phyloP scores from a whole-genome alignment of 2,329 filamentous ascomycete genomes.

The Fusarium scirpi region DNA sequence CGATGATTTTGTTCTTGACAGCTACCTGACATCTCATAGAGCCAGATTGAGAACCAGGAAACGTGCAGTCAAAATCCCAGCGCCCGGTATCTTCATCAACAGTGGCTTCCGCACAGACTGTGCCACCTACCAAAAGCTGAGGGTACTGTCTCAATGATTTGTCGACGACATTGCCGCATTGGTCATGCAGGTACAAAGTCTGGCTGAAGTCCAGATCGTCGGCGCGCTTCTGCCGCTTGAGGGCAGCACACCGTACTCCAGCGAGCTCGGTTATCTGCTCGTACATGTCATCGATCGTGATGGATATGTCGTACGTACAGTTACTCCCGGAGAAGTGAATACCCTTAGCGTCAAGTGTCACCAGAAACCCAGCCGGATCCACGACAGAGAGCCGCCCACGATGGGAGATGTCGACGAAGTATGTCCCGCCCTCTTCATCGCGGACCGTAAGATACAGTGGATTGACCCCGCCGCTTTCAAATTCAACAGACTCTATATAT shows the following conservation, averaged over 20 bases:
- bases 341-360: conserved; percentile 50
- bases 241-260: conserved; percentile 48
- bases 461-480: conserved; percentile 49
- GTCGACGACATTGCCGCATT: conserved; percentile 51
- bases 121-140: conserved; percentile 49
- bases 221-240: conserved; percentile 38
- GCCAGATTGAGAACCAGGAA: conserved; percentile 50
- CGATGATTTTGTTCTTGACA: conserved; percentile 49
- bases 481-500: conserved; percentile 54
- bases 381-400: conserved; percentile 49
- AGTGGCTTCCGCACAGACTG: conserved; percentile 47
- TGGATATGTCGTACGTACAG: conserved; percentile 51
- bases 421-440: conserved; percentile 45
- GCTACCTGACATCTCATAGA: conserved; percentile 49
- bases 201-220: conserved; percentile 50
- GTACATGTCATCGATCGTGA: conserved; percentile 51
- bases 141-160: conserved; percentile 47
- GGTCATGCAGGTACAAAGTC: conserved; percentile 51
- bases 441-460: conserved; percentile 52
- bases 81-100: conserved; percentile 47
- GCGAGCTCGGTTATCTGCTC: conserved; percentile 50
- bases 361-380: conserved; percentile 48
- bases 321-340: conserved; percentile 52
- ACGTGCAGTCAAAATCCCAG: conserved; percentile 54
- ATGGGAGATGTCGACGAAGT: conserved; percentile 53